phyloP scores from a whole-genome alignment of 352 stramenopile genomes.

The Peronospora destructor region DNA sequence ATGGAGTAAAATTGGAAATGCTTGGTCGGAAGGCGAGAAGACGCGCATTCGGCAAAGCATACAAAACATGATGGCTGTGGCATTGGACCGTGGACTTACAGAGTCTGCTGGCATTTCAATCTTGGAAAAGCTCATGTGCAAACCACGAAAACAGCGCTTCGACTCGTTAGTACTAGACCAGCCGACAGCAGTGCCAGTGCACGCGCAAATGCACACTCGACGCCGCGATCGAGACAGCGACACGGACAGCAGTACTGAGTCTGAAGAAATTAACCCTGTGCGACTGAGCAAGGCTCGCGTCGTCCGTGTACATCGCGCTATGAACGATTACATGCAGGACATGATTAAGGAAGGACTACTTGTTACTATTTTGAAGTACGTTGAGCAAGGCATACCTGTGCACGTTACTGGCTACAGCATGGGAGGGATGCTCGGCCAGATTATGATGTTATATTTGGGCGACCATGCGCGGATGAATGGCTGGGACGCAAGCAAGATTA shows the following conservation, averaged over 20 bases:
- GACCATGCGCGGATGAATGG: conserved; percentile 70
- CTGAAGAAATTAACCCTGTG: conserved; percentile 45
- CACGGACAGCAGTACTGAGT: conserved; percentile 35
- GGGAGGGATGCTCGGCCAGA: conserved; percentile 72
- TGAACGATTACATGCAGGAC: conserved; percentile 80
- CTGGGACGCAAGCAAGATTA: conserved; percentile 72
- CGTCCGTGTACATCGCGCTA: conserved; percentile 71
- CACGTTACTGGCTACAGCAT: conserved; percentile 85
- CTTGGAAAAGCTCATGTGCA: conserved; percentile 70
- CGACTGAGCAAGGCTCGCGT: conserved; percentile 45
- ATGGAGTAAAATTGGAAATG: conserved; percentile 74
- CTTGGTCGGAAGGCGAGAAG: conserved; percentile 79
- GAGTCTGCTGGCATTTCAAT: conserved; percentile 57
- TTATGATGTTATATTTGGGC: conserved; percentile 74
- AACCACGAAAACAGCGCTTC: conserved; percentile 51
- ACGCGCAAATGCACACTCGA: conserved; percentile 49
- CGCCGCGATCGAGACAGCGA: conserved; percentile 45
- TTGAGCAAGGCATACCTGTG: conserved; percentile 60
- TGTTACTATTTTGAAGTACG: conserved; percentile 67
- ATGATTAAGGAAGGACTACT: conserved; percentile 77
- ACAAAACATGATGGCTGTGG: conserved; percentile 81
- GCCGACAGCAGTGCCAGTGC: conserved; percentile 39
- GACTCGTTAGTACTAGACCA: conserved; percentile 66
- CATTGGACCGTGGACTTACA: conserved; percentile 65
- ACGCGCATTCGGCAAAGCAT: conserved; percentile 81